Evolutionary conservation across 306 rosid genomes (phyloP).

Genomic region (Begonia masoniana): DNA sequence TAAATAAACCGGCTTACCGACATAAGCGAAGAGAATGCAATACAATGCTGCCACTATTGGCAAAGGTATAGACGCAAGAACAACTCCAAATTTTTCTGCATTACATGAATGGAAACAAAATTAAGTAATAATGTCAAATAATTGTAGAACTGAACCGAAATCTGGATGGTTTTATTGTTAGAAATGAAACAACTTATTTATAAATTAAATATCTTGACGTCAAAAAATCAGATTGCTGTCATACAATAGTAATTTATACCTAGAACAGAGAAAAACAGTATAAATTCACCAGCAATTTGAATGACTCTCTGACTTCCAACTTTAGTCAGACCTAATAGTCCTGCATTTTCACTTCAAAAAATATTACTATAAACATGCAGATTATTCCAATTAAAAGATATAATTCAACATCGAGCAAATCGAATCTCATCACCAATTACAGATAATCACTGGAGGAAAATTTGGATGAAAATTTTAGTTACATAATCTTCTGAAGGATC

Average conservation of each 20-base stretch:
- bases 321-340: conserved; percentile 77
- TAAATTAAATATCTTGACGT: too few relatives aligned
- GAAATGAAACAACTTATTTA: too few relatives aligned
- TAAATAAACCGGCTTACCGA: conserved; percentile 34
- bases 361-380: background rate
- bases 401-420: too few relatives aligned
- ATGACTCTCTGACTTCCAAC: conserved; percentile 72
- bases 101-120: conserved; percentile 6
- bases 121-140: too few relatives aligned
- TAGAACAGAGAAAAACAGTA: conserved; percentile 76
- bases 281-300: conserved; percentile 67
- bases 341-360: conserved; percentile 73
- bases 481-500: too few relatives aligned
- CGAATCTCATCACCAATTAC: too few relatives aligned
- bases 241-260: conserved; percentile 21
- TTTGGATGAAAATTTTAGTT: too few relatives aligned
- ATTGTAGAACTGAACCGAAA: too few relatives aligned
- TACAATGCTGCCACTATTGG: conserved; percentile 72
- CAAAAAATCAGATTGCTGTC: background rate
- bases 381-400: too few relatives aligned
- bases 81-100: conserved; percentile 86
- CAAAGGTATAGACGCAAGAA: conserved; percentile 78
- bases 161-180: background rate
- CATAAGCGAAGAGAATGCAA: conserved; percentile 72
- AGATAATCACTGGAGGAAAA: too few relatives aligned